Conservation (phyloP, 1,139 yeast species). For the Wickerhamiella pararugosa region DNA sequence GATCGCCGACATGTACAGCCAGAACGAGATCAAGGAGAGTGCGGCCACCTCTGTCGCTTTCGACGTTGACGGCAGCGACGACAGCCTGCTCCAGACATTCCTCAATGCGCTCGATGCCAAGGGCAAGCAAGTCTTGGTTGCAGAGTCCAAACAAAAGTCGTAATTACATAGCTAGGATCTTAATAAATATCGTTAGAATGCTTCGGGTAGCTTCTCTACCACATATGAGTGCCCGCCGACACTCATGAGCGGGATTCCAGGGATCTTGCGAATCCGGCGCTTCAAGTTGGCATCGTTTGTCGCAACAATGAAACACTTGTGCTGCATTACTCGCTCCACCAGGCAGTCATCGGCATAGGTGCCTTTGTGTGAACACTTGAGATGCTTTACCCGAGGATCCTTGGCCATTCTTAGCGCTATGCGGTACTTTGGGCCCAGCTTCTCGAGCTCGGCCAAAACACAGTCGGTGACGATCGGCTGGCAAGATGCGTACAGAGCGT, state of each 20-base stretch:
- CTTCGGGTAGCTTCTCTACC: slow-evolving; percentile 89
- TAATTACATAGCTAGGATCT: no score
- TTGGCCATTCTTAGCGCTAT: slow-evolving; percentile 85
- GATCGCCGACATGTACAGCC: slow-evolving; percentile 45
- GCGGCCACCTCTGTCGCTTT: slow-evolving; percentile 37
- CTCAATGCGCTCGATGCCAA: slow-evolving; percentile 38
- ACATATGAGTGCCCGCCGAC: slow-evolving; percentile 90
- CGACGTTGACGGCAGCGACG: slow-evolving; percentile 29
- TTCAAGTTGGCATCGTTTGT: slow-evolving; percentile 97
- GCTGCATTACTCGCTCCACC: slow-evolving; percentile 84
- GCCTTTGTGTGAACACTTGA: slow-evolving; percentile 84
- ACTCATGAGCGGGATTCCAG: slow-evolving; percentile 93
- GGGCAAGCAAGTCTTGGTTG: slow-evolving; percentile 29
- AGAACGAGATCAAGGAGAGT: slow-evolving; percentile 47
- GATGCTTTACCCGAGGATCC: slow-evolving; percentile 79
- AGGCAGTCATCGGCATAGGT: slow-evolving; percentile 97
- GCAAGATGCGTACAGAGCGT: slow-evolving; percentile 83
- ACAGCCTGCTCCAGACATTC: slow-evolving; percentile 37
- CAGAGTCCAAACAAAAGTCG: slow-evolving; percentile 1
- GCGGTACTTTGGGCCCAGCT: slow-evolving; percentile 84
- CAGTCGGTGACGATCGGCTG: slow-evolving; percentile 93
- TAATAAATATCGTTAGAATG: slow-evolving; percentile 33
- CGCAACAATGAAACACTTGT: slow-evolving; percentile 92
- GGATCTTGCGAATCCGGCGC: slow-evolving; percentile 85
- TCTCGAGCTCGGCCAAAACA: slow-evolving; percentile 94